Evolutionary conservation across 345 rosid species (phyloP), one percentile per base, ranked within the genome.

Genomic region (Erodium maritimum): DNA sequence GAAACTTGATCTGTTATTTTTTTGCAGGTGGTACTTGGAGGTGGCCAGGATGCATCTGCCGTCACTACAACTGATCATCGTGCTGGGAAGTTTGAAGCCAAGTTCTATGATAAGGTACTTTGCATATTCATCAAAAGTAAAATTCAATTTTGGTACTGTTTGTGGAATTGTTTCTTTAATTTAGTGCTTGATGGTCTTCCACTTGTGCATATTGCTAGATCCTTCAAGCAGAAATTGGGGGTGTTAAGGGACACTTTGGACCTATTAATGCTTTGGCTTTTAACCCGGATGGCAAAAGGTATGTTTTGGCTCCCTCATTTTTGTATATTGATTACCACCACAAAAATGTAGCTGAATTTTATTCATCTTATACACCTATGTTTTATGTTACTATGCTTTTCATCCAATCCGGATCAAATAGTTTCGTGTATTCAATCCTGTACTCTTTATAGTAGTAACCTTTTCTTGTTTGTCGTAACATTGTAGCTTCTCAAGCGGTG

Each of bases 161-260:
- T 29, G 9, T 29, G 37, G 37, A 29, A 29, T 21, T 56, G 21
- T 19, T 9, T 37, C 22, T 19, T 17, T 59, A 17, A 24, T 52
- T 10, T 37, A 50, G 5, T 25, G 50, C 42, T 50, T 52, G 11
- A 50, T 29, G 50, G 55, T 23, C 54, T 22, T 33, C 5, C 50
- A 21, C 45, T n/a, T 29, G 37, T 29, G 5, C 37, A 29, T 29
- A 5, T 29, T 29, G 37, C 9, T 29, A 93, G 97, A 78, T 90
- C 61, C 83, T 90, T 70, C 80, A 76, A 80, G 91, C 83, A 65
- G 99, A 87, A 72, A 87, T 87, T 52, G 97, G 97, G 57, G 96
- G 99, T 52, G 99, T 93, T 20, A 93, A 93, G 71, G 97, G 99
- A 23, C 99, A 90, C 67, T 93, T 93, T 72, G 97, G 99, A 61